Conservation (phyloP, 2,329 filamentous ascomycete species). For the Zymoseptoria brevis region DNA sequence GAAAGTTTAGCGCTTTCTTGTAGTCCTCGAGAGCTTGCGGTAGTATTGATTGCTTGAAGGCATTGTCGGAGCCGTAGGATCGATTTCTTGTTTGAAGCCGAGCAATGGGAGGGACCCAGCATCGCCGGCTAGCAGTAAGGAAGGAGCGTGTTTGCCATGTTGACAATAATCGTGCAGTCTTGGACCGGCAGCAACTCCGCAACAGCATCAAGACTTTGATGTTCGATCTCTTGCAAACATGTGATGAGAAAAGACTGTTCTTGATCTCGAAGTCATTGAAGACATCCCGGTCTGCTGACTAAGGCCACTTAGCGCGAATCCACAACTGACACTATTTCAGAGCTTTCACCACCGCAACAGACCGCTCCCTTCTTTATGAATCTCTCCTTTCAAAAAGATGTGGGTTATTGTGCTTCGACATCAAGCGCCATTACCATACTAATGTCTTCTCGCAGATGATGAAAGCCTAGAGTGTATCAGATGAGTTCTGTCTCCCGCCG, state of each 20-base stretch:
- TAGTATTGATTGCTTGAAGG: not conserved
- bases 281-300: not conserved
- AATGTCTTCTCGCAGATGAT: conserved; percentile 64
- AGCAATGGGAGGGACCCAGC: not conserved
- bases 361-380: conserved; percentile 51
- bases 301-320: not conserved
- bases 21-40: conserved; percentile 17
- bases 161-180: conserved; percentile 6
- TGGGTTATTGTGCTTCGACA: conserved; percentile 46
- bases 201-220: conserved; percentile 21
- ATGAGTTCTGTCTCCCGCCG: conserved; percentile 61
- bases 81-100: not conserved
- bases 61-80: not conserved
- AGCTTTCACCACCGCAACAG: conserved; percentile 5
- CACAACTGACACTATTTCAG: not conserved
- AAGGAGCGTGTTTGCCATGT: conserved; percentile 4
- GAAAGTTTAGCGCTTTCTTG: conserved; percentile 36
- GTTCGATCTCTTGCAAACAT: not conserved
- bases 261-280: not conserved
- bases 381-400: conserved; percentile 98
- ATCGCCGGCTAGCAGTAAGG: not conserved
- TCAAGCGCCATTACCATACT: conserved; percentile 17
- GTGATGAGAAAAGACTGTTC: not conserved
- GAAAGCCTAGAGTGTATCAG: conserved; percentile 95
- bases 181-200: conserved; percentile 10